Evolutionary conservation across 257 asterid genomes (phyloP), one percentile per base, ranked within the genome.

Genomic region (Scutellaria baicalensis): DNA sequence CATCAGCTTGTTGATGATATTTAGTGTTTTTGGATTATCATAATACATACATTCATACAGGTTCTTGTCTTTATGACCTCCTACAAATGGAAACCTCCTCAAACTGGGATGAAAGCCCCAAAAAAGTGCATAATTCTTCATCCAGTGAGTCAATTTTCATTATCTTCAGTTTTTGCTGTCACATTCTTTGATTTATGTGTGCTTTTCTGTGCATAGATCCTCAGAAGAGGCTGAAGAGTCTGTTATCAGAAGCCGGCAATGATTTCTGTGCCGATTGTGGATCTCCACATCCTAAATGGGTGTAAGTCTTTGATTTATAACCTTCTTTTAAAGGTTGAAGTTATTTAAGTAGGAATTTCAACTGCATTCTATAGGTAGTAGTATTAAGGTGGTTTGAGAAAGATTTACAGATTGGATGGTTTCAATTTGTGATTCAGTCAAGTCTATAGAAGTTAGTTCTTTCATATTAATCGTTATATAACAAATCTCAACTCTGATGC

Each of bases 271-370:
- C 98, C 40, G 98, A 93, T 71, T 93, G 98, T 78, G 98, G 95
- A 69, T 67, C 96, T 62, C 89, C 87, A 68, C 90, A 93, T 83
- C 98, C 98, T 23, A 90, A 88, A 82, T 93, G 98, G 98, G 95
- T 90, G 98, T 93, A 88, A 86, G 95, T 80, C 61, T 77, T 51
- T 1, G 10, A 33, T 60, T 55, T 40, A 14, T 68, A 13, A 16
- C 33, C 58, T 61, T 43, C 16, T 9, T 48, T 3, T n/a, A n/a
- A n/a, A 8, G 10, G 23, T 75, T 48, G 50, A 6, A 18, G 61
- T 64, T 13, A n/a, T 13, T 64, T 5, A 12, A 21, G 21, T 36
- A 59, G 10, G 20, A 27, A 47, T 21, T 50, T 35, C 23, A 49
- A 45, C 5, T 12, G 43, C 8, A 9, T 38, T 18, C 1, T 51